A percentile compares a stretch with the other conserved stretches of the same genome.
These are phyloP conservation scores for Acidiella bohemica DNA, from an alignment of 495 filamentous ascomycete genomes.

Conservation along the genomic window DNA sequence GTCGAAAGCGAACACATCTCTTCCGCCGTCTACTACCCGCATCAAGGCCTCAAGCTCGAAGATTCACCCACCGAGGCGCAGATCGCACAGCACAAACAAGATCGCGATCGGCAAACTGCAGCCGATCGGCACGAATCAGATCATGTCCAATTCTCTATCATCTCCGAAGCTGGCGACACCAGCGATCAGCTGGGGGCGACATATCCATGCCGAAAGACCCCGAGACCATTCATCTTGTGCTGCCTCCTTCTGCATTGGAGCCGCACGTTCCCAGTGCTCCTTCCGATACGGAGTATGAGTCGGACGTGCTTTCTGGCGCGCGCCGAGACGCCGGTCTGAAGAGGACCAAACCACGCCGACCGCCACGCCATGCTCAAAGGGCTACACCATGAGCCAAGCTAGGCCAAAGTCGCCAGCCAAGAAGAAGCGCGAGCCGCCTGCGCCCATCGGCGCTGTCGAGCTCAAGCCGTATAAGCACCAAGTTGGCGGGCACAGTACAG, in stretches of 20 bases:
- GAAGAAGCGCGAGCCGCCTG: conserved; percentile 23
- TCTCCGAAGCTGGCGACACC: conserved; percentile 28
- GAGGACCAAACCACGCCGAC: conserved; percentile 52
- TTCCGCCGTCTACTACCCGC: conserved; percentile 85
- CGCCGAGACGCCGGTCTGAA: conserved; percentile 39
- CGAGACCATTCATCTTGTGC: conserved; percentile 6
- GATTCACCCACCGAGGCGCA: conserved; percentile 27
- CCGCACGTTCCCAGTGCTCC: conserved; percentile 22
- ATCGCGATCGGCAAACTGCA: background rate
- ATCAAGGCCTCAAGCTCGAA: conserved; percentile 48
- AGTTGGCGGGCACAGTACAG: conserved; percentile 88
- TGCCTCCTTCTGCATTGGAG: background rate
- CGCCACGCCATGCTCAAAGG: conserved; percentile 31
- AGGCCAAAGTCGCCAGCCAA: conserved; percentile 28
- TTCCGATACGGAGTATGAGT: conserved; percentile 47
- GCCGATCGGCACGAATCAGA: conserved; percentile 4
- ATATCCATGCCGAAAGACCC: conserved; percentile 31
- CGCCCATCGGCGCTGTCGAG: conserved; percentile 80
- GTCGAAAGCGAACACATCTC: conserved; percentile 90
- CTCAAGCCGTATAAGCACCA: conserved; percentile 95
- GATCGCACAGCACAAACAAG: conserved; percentile 11
- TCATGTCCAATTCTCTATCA: conserved; percentile 47
- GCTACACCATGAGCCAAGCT: conserved; percentile 29
- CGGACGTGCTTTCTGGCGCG: no score
- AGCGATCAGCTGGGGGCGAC: conserved; percentile 45